Evolutionary conservation across 768 basidiomycete species (phyloP), one percentile per base, ranked within the genome.

Genomic region (Lentinula aciculospora): DNA sequence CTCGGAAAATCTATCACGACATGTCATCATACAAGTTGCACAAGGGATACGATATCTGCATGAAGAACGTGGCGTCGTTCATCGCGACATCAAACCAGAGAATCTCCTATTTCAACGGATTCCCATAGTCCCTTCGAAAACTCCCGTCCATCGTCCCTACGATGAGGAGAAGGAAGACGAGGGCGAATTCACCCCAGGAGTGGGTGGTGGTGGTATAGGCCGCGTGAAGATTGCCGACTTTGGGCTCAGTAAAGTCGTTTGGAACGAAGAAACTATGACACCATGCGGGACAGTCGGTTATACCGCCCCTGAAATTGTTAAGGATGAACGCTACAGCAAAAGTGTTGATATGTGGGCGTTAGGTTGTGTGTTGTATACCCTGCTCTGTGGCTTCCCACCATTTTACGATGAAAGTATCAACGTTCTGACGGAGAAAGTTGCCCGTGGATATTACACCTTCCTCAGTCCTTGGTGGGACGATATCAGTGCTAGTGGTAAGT

Each of bases 321-420:
- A 98, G 74, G 97, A 98, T 68, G 96, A 99, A 74, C 82, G 94
- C 28, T 96, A 96, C 69, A 89, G 85, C 69, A 95, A 94, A 73
- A 93, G 90, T 66, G 96, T 98, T 56, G 97, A 99, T 68, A 98
- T 98, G 97, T 99, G 97, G 97, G 97, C 97, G 2, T 75, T 99
- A 36, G 97, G 97, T 39, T 99, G 97, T 71, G 97, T 99, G n/a
- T 80, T 99, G 1, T 99, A 99, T 74, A 99, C 97, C 2, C 79
- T 98, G 2, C 85, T 99, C 19, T 98, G 97, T 65, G 97, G 97
- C 53, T 97, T 98, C 72, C 91, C 90, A 46, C 97, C 97, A 0
- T 99, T 99, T 76, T 99, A 98, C 72, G 97, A 99, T 63, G 97
- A 99, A 71, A 95, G 92, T 67, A 99, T 99, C 74, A 94, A 90